Percentiles rank a stretch among this genome's conserved stretches.
Conservation (phyloP, 768 basidiomycete species). For the Hypholoma fasciculare region DNA sequence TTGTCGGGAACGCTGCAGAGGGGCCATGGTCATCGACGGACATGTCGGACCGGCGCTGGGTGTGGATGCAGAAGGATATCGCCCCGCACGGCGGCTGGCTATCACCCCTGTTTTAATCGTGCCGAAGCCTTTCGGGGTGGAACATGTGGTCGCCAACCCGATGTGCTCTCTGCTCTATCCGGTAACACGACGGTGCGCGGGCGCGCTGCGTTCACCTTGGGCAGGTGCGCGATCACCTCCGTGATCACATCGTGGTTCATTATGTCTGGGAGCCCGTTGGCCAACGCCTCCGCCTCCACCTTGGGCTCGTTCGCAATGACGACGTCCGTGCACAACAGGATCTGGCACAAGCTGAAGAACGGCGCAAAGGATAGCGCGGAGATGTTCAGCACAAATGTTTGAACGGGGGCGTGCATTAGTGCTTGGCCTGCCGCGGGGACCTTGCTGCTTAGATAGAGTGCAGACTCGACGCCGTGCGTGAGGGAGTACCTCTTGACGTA, state of each 20-base stretch:
- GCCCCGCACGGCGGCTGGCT: no score
- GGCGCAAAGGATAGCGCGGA: constrained; percentile 97
- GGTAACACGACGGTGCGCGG: constrained; percentile 89
- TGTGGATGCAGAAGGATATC: no score
- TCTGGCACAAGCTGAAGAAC: constrained; percentile 84
- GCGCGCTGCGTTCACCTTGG: constrained; percentile 74
- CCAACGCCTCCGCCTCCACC: constrained; percentile 81
- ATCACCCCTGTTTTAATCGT: no score
- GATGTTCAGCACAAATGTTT: constrained; percentile 92
- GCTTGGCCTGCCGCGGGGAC: constrained; percentile 56
- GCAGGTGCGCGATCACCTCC: constrained; percentile 66
- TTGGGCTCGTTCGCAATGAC: constrained; percentile 95
- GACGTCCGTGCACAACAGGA: constrained; percentile 85
- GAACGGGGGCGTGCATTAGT: not conserved
- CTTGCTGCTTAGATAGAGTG: constrained; percentile 73
- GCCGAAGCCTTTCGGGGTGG: no score
- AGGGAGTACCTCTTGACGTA: constrained; percentile 99
- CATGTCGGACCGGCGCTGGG: no score
- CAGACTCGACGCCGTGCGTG: constrained; percentile 81
- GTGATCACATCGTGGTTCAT: constrained; percentile 73
- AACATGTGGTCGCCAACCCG: no score
- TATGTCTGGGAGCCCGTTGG: constrained; percentile 67
- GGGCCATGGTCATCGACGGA: no score
- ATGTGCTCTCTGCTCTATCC: constrained; percentile 83
- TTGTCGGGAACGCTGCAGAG: no score